phyloP scores from a whole-genome alignment of 2,329 filamentous ascomycete species.

The Phaeosphaeriaceae sp. region DNA sequence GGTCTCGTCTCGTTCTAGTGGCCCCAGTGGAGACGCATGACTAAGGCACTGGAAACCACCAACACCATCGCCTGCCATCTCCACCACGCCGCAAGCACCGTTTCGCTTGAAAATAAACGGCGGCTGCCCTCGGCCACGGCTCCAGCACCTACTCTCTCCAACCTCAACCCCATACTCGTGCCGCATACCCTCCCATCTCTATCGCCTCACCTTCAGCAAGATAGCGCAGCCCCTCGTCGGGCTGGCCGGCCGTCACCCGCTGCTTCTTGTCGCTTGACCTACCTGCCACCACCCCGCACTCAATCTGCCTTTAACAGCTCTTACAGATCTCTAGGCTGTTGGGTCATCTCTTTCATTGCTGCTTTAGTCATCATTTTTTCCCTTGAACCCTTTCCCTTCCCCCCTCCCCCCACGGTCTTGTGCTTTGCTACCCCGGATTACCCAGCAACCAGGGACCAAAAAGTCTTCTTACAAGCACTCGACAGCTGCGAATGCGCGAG shows the following conservation, averaged over 20 bases:
- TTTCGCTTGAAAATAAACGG: constrained; percentile 9
- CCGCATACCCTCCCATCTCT: constrained; percentile 8
- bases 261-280: constrained; percentile 8
- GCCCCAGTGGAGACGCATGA: neutral
- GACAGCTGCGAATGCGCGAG: constrained; percentile 34
- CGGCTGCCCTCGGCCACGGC: constrained; percentile 14
- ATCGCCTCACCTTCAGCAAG: constrained; percentile 8
- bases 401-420: constrained; percentile 18
- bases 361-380: no score
- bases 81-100: constrained; percentile 16
- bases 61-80: constrained; percentile 9
- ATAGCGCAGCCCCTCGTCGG: constrained; percentile 28
- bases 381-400: no score
- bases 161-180: constrained; percentile 12
- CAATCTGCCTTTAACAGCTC: constrained; percentile 1
- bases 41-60: neutral
- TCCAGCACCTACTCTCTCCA: constrained; percentile 4
- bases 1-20: no score
- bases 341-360: neutral
- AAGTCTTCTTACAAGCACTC: constrained; percentile 19
- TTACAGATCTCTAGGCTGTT: neutral
- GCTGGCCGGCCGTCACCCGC: constrained; percentile 20
- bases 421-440: constrained; percentile 7
- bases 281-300: constrained; percentile 11
- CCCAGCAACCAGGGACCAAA: constrained; percentile 21